These are phyloP conservation scores for Phaeosphaeriaceae sp. DNA, from an alignment of 2,329 filamentous ascomycete genomes.

Conservation along the genomic window DNA sequence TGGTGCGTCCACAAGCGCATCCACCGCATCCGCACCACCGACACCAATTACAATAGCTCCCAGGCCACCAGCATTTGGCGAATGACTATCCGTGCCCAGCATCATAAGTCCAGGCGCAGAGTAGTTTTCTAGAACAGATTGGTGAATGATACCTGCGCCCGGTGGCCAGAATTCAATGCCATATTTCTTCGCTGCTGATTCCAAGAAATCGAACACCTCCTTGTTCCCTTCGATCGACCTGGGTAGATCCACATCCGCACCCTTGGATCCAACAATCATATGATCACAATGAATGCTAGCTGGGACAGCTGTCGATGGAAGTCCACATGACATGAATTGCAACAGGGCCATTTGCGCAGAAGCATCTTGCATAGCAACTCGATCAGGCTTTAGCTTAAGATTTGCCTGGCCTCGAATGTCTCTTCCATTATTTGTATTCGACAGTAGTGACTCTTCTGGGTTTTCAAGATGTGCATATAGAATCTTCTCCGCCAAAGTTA, in stretches of 20 bases:
- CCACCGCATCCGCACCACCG: conserved; percentile 94
- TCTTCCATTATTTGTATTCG: conserved; percentile 80
- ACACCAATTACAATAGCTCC: conserved; percentile 96
- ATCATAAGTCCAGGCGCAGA: conserved; percentile 98
- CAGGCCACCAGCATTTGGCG: conserved; percentile 93
- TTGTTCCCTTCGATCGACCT: conserved; percentile 89
- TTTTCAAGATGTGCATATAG: conserved; percentile 94
- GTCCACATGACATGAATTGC: conserved; percentile 97
- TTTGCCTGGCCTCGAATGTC: conserved; percentile 87
- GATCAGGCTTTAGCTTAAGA: conserved; percentile 94
- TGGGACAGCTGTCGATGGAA: conserved; percentile 87
- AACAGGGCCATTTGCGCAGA: conserved; percentile 97
- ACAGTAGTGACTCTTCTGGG: conserved; percentile 84
- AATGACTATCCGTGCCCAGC: conserved; percentile 97
- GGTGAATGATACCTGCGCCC: conserved; percentile 68
- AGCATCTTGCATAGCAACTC: conserved; percentile 98
- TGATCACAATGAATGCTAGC: conserved; percentile 99
- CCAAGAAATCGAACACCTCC: conserved; percentile 96
- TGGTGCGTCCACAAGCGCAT: conserved; percentile 92
- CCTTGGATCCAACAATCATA: conserved; percentile 81
- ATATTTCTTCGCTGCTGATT: conserved; percentile 71
- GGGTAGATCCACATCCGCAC: conserved; percentile 83
- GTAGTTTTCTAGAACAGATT: conserved; percentile 98
- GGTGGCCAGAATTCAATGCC: conserved; percentile 54
- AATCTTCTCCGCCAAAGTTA: conserved; percentile 97